Base-by-base conservation (phyloP, 2,329 filamentous ascomycete genomes). In the Samsoniella hepiali region DNA sequence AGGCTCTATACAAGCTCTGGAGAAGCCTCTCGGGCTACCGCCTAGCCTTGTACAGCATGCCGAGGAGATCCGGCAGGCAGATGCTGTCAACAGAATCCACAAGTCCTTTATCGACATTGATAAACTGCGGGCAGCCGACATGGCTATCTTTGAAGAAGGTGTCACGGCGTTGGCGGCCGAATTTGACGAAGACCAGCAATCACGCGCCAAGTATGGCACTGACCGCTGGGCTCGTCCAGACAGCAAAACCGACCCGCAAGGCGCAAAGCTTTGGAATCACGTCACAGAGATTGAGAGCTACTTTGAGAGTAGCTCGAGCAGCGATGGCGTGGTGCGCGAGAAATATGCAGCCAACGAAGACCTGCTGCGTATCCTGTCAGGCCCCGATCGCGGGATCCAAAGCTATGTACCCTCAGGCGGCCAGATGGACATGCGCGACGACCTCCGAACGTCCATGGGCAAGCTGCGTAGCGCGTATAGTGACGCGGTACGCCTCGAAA, bases 11-110 rank as follows among this genome's bases (percentile, higher is more conserved):
- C 95, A 99, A 73, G 95, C 95, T 0, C 82, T 98, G 1, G 95
- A 99, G 73, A 98, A 97, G 73, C 95, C 95, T 0, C 82, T 99
- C 0, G 95, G 95, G 0, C 77, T 99, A 4, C 95, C 95, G 0
- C 91, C 92, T 0, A 91, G 87, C 17, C 78, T 99, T 2, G 85
- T 93, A 3, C 91, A 95, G 29, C 95, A 97, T 69, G 94, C 94
- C 0, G 94, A 98, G 72, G 95, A 98, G 72, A 89, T 99, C 56
- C 85, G 93, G 27, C 94, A 98, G 73, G 91, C 93, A 63, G 93
- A 97, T 71, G 94, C 92, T 0, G 80, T 97, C 38, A 87, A 89
- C 63, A 83, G 91, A 34, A 78, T 98, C 0, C 86, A 91, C 59
- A 85, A 88, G 60, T 92, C 91, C 5, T 91, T 98, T 66, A 88